These are phyloP conservation scores for Hebeloma cylindrosporum DNA, from an alignment of 768 basidiomycete genomes.

Conservation along the genomic window DNA sequence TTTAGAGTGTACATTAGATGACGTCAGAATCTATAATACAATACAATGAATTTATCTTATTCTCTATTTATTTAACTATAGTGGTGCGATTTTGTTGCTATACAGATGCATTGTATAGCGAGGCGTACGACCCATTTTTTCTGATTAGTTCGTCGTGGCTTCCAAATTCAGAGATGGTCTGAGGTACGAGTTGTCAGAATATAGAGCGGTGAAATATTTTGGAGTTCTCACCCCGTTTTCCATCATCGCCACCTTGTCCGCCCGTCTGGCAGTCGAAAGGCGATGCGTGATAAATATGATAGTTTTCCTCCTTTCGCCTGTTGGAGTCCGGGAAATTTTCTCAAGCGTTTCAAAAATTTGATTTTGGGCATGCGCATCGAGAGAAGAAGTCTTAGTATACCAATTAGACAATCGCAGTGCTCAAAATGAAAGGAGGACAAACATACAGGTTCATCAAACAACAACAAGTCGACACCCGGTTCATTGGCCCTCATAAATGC, in stretches of 20 bases:
- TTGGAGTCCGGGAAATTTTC: slow-evolving; percentile 56
- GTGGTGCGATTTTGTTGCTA: slow-evolving; percentile 27
- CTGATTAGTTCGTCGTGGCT: slow-evolving; percentile 66
- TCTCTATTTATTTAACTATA: slow-evolving; percentile 10
- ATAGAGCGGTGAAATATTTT: slow-evolving; percentile 6
- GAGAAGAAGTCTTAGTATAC: slow-evolving; percentile 65
- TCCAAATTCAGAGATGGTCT: slow-evolving; percentile 79
- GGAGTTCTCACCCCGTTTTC: slow-evolving; percentile 56
- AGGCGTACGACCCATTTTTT: slow-evolving; percentile 63
- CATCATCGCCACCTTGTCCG: slow-evolving; percentile 88
- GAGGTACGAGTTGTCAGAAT: background rate
- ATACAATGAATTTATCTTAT: slow-evolving; percentile 12
- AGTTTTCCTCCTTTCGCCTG: slow-evolving; percentile 62
- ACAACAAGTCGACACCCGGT: slow-evolving; percentile 72
- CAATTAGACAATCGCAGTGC: slow-evolving; percentile 7
- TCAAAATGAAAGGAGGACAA: slow-evolving; percentile 3
- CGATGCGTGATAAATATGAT: slow-evolving; percentile 85
- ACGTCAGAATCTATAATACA: slow-evolving; percentile 9
- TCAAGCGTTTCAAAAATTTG: slow-evolving; percentile 77
- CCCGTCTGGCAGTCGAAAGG: slow-evolving; percentile 75
- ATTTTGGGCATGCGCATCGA: slow-evolving; percentile 79
- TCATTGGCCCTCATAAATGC: slow-evolving; percentile 83
- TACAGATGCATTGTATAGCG: slow-evolving; percentile 68
- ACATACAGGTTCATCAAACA: slow-evolving; percentile 84
- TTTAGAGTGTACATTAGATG: slow-evolving; percentile 5